A percentile compares a stretch with the other conserved stretches of the same genome.
Evolutionary conservation across 2,329 filamentous ascomycete genomes (phyloP).

Genomic region (Alternaria sp.): DNA sequence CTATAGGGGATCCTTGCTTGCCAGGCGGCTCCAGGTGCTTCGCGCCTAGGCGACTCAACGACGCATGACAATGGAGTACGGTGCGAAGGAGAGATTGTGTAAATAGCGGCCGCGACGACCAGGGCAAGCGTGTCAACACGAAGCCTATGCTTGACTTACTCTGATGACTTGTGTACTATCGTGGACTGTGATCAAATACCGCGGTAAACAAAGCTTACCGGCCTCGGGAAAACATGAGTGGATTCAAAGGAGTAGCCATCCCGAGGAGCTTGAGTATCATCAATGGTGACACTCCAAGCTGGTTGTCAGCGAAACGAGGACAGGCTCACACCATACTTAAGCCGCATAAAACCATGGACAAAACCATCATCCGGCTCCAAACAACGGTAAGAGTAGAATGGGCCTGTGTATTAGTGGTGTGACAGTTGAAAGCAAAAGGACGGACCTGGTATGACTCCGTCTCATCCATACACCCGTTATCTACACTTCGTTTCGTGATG

Average conservation of each 20-base stretch:
- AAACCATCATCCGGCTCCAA: conserved; percentile 1
- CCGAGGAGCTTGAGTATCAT: conserved; percentile 1
- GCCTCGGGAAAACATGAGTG: conserved; percentile 7
- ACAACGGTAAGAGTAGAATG: background rate
- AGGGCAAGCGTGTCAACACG: background rate
- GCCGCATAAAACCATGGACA: background rate
- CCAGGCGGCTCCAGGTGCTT: conserved; percentile 23
- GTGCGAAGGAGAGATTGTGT: conserved; percentile 2
- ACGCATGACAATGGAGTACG: conserved; percentile 5
- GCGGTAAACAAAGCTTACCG: conserved; percentile 10
- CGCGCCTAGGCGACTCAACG: conserved; percentile 23
- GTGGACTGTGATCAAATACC: conserved; percentile 9
- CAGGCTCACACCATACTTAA: background rate
- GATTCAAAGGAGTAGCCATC: conserved; percentile 3
- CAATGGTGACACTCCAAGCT: background rate
- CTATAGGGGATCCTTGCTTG: conserved; percentile 9
- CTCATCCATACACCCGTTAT: conserved; percentile 16
- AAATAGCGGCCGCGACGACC: background rate
- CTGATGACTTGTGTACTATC: background rate
- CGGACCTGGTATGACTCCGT: conserved; percentile 19
- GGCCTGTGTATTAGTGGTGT: conserved; percentile 16
- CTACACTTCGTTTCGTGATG: conserved; percentile 22
- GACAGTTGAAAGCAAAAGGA: conserved; percentile 11
- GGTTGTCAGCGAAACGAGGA: background rate
- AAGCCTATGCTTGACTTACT: background rate